Conservation (phyloP, 1,284 basidiomycete genomes). For the Melampsora americana region DNA sequence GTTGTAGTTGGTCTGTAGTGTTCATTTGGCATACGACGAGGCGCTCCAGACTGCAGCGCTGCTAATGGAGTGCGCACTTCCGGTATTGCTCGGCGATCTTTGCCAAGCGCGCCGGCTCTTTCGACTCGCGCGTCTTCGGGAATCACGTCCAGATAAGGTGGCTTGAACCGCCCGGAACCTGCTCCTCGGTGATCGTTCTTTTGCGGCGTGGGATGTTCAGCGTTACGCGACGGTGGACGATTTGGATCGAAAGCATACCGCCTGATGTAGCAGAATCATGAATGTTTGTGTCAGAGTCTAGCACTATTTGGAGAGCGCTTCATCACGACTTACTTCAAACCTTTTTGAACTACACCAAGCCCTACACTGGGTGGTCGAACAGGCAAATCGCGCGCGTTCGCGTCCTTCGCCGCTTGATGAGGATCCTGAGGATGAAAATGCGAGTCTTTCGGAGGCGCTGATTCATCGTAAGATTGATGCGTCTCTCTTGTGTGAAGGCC, state of each 20-base stretch:
- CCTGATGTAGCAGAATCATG: not conserved
- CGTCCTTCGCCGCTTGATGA: not conserved
- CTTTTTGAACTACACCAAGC: not conserved
- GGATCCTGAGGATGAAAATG: too few relatives aligned
- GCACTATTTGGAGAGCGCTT: not conserved
- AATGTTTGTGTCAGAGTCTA: not conserved
- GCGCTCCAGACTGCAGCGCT: not conserved
- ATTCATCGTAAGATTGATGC: not conserved
- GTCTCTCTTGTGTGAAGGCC: not conserved
- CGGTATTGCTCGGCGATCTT: not conserved
- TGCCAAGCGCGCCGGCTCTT: not conserved
- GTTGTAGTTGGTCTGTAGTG: not conserved
- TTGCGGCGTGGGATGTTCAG: not conserved
- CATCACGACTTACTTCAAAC: not conserved
- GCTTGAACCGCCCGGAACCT: not conserved
- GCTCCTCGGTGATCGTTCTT: not conserved
- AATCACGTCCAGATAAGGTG: not conserved
- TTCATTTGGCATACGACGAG: not conserved
- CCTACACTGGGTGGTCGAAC: not conserved
- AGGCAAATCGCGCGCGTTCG: not conserved
- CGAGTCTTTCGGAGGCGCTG: not conserved
- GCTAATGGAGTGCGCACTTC: not conserved
- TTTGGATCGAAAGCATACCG: not conserved
- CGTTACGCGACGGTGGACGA: not conserved
- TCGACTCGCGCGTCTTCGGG: not conserved